Percentiles rank a stretch among this genome's conserved stretches.
These are phyloP conservation scores for Russula griseocarnosa DNA, from an alignment of 768 basidiomycete genomes.

Conservation along the genomic window DNA sequence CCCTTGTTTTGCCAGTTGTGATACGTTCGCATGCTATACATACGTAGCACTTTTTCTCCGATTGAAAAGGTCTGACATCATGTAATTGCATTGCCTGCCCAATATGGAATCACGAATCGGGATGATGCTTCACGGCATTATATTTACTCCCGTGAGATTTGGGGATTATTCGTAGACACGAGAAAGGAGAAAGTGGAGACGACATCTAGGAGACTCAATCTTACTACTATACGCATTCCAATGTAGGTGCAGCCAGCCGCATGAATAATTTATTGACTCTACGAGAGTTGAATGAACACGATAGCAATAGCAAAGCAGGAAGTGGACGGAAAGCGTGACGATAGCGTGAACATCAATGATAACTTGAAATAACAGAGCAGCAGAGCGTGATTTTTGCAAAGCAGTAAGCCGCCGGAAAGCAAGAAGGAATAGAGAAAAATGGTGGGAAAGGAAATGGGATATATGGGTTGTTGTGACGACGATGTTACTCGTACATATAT, in stretches of 20 bases:
- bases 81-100: too few species aligned
- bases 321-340: constrained; percentile 10
- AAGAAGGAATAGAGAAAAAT: background rate
- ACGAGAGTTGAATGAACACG: background rate
- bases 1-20: too few species aligned
- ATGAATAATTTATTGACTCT: constrained; percentile 16
- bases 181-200: background rate
- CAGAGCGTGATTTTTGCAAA: constrained; percentile 14
- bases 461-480: constrained; percentile 16
- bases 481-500: constrained; percentile 21
- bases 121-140: too few species aligned
- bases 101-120: background rate
- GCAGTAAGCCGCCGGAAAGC: constrained; percentile 1
- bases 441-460: background rate
- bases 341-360: constrained; percentile 17
- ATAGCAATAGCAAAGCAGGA: constrained; percentile 4
- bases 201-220: background rate
- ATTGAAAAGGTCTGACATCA: too few species aligned
- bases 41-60: too few species aligned
- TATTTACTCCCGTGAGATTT: too few species aligned
- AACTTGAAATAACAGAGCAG: background rate
- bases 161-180: background rate
- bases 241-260: constrained; percentile 22
- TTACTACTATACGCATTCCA: constrained; percentile 11
- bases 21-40: too few species aligned